phyloP scores from a whole-genome alignment of 176 grass and related monocot species.

The Chloris gayana region DNA sequence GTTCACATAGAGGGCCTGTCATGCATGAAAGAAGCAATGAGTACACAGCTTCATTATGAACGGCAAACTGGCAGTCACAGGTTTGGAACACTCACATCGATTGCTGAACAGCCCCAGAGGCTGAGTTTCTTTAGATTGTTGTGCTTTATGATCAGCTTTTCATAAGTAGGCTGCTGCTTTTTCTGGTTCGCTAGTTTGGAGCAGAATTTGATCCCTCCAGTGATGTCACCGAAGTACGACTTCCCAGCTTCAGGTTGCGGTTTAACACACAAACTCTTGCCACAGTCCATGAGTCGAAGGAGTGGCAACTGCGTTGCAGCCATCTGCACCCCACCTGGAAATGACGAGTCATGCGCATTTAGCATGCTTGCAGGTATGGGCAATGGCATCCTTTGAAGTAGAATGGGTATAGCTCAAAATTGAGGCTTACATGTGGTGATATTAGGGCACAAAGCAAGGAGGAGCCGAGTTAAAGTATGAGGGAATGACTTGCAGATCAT shows the following conservation, averaged over 20 bases:
- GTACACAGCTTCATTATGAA: not conserved
- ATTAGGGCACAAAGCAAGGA: constrained; percentile 77
- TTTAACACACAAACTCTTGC: constrained; percentile 62
- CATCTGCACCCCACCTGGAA: constrained; percentile 70
- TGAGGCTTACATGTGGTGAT: constrained; percentile 77
- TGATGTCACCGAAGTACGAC: constrained; percentile 48
- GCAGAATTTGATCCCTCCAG: constrained; percentile 48
- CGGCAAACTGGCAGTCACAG: not conserved
- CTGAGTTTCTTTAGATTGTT: constrained; percentile 68
- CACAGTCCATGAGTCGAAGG: constrained; percentile 86
- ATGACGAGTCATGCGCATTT: not conserved
- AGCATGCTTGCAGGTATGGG: not conserved
- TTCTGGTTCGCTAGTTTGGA: constrained; percentile 35
- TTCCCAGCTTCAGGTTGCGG: constrained; percentile 39
- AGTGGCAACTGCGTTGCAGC: constrained; percentile 74
- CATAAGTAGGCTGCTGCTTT: constrained; percentile 41
- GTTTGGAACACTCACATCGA: constrained; percentile 57
- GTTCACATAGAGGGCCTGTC: constrained; percentile 74
- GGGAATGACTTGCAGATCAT: constrained; percentile 83
- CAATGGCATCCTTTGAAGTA: not conserved
- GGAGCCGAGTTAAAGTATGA: constrained; percentile 54
- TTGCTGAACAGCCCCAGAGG: constrained; percentile 84
- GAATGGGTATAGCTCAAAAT: not conserved
- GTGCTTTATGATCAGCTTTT: constrained; percentile 92
- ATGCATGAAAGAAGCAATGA: constrained; percentile 1